These are phyloP conservation scores for Brassica carinata DNA, from an alignment of 345 rosid species.

Conservation along the genomic window DNA sequence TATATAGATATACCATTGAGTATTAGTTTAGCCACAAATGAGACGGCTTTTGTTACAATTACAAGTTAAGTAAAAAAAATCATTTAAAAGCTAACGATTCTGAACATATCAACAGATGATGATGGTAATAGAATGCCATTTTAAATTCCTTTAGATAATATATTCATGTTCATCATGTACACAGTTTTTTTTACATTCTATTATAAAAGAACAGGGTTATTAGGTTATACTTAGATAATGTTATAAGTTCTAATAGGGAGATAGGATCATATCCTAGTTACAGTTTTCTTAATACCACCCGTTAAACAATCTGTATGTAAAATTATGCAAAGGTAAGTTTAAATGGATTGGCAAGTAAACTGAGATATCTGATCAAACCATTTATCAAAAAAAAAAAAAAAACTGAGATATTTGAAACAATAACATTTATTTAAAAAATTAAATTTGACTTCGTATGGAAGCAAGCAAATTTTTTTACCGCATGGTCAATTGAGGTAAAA, in stretches of 20 bases:
- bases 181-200: not conserved
- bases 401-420: not conserved
- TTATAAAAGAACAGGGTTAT: not conserved
- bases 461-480: not conserved
- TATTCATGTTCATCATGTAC: not conserved
- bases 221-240: not conserved
- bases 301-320: not conserved
- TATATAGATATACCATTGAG: not conserved
- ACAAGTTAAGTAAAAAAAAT: not conserved
- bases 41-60: not conserved
- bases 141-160: not conserved
- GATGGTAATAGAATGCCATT: not conserved
- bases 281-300: not conserved
- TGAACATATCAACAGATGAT: not conserved
- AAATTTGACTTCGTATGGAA: not conserved
- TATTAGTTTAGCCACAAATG: not conserved
- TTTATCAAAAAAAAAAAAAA: too few species aligned
- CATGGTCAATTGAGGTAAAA: not conserved
- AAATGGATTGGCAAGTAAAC: not conserved
- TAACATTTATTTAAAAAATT: not conserved
- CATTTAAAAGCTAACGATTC: not conserved
- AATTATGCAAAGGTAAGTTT: not conserved
- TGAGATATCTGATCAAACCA: not conserved
- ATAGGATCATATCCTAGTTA: too few species aligned
- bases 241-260: not conserved